Evolutionary conservation across 2,329 filamentous ascomycete genomes (phyloP), one percentile per base, ranked within the genome.

Genomic region (Fusarium begoniae): DNA sequence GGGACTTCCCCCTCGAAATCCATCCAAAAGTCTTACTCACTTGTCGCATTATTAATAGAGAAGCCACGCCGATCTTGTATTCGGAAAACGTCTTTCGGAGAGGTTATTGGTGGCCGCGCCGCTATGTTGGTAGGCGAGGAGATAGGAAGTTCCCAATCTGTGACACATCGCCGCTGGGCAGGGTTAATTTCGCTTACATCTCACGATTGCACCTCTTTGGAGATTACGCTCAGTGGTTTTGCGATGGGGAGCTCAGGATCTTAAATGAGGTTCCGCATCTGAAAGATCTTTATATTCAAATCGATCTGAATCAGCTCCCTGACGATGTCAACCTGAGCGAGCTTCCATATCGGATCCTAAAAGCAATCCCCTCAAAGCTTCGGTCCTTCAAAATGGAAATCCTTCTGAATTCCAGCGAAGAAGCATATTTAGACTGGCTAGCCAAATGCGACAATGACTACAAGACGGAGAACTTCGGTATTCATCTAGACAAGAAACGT

Each of bases 11-110:
- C 20, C 35, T 58, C 0, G 9, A 11, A 9, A 35, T 53, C 3
- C 15, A 66, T 6, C 57, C 69, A 0, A 48, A 60, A 20, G 41
- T 75, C 17, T 48, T 75, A 4, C 55, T 53, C 1, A 62, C 69
- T 2, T 75, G 72, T 15, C 48, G 54, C 15, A 8, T 32, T 2
- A 35, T 75, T 1, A 70, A 75, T 26, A 26, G n/a, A 48, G 72
- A 75, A 61, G 72, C 43, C 2, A 62, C 47, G 1, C 26, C 66
- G 1, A 28, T 75, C 7, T 22, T 75, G 3, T 75, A 70, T 22
- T 44, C 43, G 9, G 61, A 64, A 6, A 75, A 75, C 1, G 9
- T 47, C 2, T 75, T 75, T 24, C 43, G 40, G 6, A 45, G 65
- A 3, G 9, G 59, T 2, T 64, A 63, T 5, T n/a, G 6, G 7